A percentile compares a stretch with the other conserved stretches of the same genome.
These are phyloP conservation scores for Ilex aquifolium DNA, from an alignment of 257 asterid species.

Conservation along the genomic window DNA sequence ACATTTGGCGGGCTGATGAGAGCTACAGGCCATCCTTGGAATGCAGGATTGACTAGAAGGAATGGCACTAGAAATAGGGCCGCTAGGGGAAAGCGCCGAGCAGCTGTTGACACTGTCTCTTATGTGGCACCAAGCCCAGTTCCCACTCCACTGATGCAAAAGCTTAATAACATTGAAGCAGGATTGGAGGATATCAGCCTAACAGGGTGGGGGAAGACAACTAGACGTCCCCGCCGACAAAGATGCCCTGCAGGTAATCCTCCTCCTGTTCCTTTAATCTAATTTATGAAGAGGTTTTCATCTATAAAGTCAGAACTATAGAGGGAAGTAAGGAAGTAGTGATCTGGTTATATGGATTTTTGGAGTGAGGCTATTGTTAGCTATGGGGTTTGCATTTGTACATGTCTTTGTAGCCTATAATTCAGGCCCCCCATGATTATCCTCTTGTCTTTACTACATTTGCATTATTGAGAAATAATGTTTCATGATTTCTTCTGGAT, in stretches of 20 bases:
- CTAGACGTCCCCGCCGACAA: slow-evolving; percentile 90
- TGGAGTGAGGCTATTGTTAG: slow-evolving; percentile 26
- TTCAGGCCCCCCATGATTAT: slow-evolving; percentile 18
- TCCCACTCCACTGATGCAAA: slow-evolving; percentile 38
- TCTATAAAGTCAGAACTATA: slow-evolving; percentile 29
- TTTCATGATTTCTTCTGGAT: slow-evolving; percentile 33
- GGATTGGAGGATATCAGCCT: slow-evolving; percentile 77
- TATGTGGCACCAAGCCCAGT: slow-evolving; percentile 19
- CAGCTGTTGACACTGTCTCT: slow-evolving; percentile 40
- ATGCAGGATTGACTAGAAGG: slow-evolving; percentile 57
- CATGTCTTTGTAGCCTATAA: slow-evolving; percentile 50
- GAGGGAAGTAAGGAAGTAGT: slow-evolving; percentile 26
- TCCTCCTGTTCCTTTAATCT: slow-evolving; percentile 46
- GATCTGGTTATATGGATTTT: slow-evolving; percentile 27
- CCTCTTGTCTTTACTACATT: slow-evolving; percentile 27
- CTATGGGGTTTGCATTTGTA: slow-evolving; percentile 49
- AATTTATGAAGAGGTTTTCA: slow-evolving; percentile 24
- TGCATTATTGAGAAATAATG: slow-evolving; percentile 33
- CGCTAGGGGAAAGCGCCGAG: slow-evolving; percentile 56
- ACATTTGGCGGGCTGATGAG: slow-evolving; percentile 85
- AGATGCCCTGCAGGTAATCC: slow-evolving; percentile 71
- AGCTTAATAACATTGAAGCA: slow-evolving; percentile 43
- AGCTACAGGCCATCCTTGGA: slow-evolving; percentile 85
- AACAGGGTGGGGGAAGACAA: slow-evolving; percentile 96
- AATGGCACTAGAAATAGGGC: slow-evolving; percentile 56